Evolutionary conservation across 306 rosid species (phyloP), one percentile per base, ranked within the genome.

Genomic region (Pueraria montana): DNA sequence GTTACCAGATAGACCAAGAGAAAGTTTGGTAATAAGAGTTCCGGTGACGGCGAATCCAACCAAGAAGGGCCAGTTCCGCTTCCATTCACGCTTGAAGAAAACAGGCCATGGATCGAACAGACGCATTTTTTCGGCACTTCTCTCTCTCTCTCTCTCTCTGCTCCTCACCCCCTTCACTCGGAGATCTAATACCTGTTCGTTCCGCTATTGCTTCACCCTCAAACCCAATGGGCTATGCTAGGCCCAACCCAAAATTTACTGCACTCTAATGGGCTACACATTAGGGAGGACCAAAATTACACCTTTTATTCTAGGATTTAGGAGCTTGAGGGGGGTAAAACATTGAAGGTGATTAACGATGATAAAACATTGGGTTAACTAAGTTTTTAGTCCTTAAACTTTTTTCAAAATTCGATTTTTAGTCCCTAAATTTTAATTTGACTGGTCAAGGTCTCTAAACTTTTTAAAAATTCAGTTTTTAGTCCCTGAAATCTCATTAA

Each of bases 41-140:
- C 98, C 98, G 14, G 92, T 94, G 32, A 91, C 16, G 43, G 97
- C 97, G 83, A 96, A 96, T 3, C 99, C 98, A 3, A 89, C 96
- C 7, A 96, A 83, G 81, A 96, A 96, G 3, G 99, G 98, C 98
- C 97, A 94, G 77, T 83, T 96, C 27, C 96, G 87, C 17, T 83
- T 90, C 96, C 94, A 92, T 80, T 94, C 97, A 6, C 97, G 89
- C 94, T 82, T 91, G 95, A 94, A 94, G 93, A 94, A 94, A 56
- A 96, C 78, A 3, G 96, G 93, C 99, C 98, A 96, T 3, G 97
- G 97, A 88, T 96, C 98, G 88, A 96, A 18, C 23, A 16, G 2
- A 0, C 72, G 14, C 72, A 66, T 21, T n/a, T 53, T 55, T n/a
- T 63, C 43, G 30, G 3, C 69, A 30, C 68, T 62, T 63, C 11